Conservation (phyloP, 345 rosid species). For the Camelina hispida region DNA sequence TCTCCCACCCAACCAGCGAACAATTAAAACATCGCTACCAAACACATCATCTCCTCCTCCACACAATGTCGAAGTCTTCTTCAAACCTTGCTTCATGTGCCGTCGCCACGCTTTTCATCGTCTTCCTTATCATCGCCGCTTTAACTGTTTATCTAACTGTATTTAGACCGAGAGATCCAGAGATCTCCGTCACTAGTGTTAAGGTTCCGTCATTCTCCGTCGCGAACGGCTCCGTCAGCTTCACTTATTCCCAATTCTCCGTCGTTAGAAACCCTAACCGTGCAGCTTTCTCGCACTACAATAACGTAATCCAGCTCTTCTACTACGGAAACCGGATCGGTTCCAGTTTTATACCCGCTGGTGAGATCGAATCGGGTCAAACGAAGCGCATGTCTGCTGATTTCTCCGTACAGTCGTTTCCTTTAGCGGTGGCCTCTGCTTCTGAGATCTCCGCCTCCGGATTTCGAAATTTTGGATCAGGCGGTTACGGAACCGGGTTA, state of each 20-base stretch:
- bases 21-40: constrained; percentile 34
- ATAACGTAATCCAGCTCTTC: constrained; percentile 84
- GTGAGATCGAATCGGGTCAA: constrained; percentile 79
- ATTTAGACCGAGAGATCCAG: constrained; percentile 84
- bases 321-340: constrained; percentile 89
- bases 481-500: constrained; percentile 33
- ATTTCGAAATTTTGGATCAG: constrained; percentile 20
- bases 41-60: constrained; percentile 37
- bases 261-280: constrained; percentile 83
- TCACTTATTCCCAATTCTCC: constrained; percentile 81
- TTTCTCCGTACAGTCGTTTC: constrained; percentile 84
- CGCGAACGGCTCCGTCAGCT: constrained; percentile 76
- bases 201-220: constrained; percentile 90
- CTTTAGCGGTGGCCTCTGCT: constrained; percentile 45
- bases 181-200: constrained; percentile 76
- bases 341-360: constrained; percentile 90
- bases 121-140: constrained; percentile 58
- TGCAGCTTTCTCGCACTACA: constrained; percentile 85
- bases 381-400: constrained; percentile 83
- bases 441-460: constrained; percentile 25
- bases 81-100: constrained; percentile 90
- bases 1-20: not conserved
- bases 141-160: constrained; percentile 84
- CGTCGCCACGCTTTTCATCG: constrained; percentile 82
- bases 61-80: constrained; percentile 49